Evolutionary conservation across 2,329 filamentous ascomycete species (phyloP).

Genomic region (Scytalidium sp.): DNA sequence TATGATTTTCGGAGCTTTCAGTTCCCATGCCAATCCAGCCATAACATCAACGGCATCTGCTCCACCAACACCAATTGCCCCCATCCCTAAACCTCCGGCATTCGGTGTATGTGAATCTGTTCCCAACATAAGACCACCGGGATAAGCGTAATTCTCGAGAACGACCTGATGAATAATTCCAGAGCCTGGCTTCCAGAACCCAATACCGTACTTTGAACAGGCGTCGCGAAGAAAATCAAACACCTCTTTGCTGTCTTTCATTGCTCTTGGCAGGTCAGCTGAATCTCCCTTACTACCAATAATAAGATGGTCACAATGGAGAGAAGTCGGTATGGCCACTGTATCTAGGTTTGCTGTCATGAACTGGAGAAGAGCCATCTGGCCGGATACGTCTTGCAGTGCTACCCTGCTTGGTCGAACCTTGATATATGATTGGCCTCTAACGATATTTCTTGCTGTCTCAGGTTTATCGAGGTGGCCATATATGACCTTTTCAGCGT

Average conservation of each 20-base stretch:
- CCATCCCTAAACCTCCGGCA: slow-evolving; percentile 32
- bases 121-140: slow-evolving; percentile 33
- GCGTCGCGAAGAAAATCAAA: slow-evolving; percentile 36
- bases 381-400: slow-evolving; percentile 39
- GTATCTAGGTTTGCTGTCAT: slow-evolving; percentile 36
- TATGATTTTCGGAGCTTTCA: slow-evolving; percentile 29
- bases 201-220: slow-evolving; percentile 43
- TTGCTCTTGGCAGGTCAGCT: slow-evolving; percentile 25
- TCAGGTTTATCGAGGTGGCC: slow-evolving; percentile 30
- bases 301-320: slow-evolving; percentile 37
- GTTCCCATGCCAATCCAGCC: slow-evolving; percentile 32
- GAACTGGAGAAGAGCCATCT: slow-evolving; percentile 40
- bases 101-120: slow-evolving; percentile 37
- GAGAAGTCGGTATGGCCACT: slow-evolving; percentile 35
- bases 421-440: slow-evolving; percentile 34
- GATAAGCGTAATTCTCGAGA: slow-evolving; percentile 37
- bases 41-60: slow-evolving; percentile 27
- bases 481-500: slow-evolving; percentile 37
- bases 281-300: slow-evolving; percentile 30
- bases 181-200: slow-evolving; percentile 34
- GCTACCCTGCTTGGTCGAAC: slow-evolving; percentile 37
- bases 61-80: slow-evolving; percentile 31
- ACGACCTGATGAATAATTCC: slow-evolving; percentile 37
- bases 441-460: slow-evolving; percentile 26
- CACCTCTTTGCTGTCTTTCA: slow-evolving; percentile 31